Base-by-base conservation (phyloP, 2,329 filamentous ascomycete species). In the Ascochyta pisi region DNA sequence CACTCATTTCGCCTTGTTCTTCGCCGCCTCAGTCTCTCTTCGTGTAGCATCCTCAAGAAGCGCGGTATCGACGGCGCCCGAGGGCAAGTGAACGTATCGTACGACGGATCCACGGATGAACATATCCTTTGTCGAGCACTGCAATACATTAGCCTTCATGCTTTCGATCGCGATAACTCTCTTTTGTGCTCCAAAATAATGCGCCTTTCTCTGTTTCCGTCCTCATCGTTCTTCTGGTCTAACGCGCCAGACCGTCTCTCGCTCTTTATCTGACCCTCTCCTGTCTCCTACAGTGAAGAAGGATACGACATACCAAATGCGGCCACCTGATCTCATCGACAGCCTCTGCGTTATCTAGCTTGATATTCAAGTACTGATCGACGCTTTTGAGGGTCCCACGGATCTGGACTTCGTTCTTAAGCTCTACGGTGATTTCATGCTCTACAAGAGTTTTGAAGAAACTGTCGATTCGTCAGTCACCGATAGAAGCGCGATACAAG, bases 361-460 rank as follows among this genome's bases (percentile, higher is more conserved):
- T 98, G 81, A 99, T 97, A 81, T 99, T 99, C 73, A 99, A 86
- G 79, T 96, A 99, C 81, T 98, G 95, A 76, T 99, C 95, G 65
- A 99, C 94, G 73, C 91, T 96, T 83, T 98, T 99, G 65, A 99
- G 84, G 33, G 89, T 96, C 65, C 95, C 95, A 69, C 91, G 91
- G 76, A 99, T 96, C 75, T 93, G 92, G 68, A 99, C 96, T 80
- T 99, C 95, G 78, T 99, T 99, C 81, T 99, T 99, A 77, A 99
- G 90, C 82, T 99, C 95, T 75, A 99, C 92, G 42, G 93, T 98
- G 73, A 99, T 93, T 82, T 96, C 89, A 67, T 95, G 90, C 82
- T 97, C 95, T 76, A 97, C 96, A 71, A 98, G 90, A 50, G 94
- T 98, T 79, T 98, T 98, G 87, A 98, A 98, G 83, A 97, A 98